These are phyloP conservation scores for Cajanus cajan DNA, from an alignment of 306 rosid genomes.

Conservation along the genomic window DNA sequence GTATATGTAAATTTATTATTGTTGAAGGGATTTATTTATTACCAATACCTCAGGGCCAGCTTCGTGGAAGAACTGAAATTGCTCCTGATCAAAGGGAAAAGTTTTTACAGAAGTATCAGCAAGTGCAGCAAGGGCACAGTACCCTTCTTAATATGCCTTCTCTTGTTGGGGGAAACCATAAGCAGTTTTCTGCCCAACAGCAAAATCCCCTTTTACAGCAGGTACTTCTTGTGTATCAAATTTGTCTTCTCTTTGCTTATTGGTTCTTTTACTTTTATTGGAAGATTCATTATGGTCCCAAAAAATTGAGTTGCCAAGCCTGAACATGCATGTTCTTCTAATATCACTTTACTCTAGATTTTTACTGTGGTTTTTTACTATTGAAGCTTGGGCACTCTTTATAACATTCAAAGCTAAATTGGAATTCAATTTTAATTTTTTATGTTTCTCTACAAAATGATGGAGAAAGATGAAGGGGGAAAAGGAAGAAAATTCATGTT, in stretches of 20 bases:
- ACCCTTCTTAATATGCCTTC: constrained; percentile 78
- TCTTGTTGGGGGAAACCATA: constrained; percentile 77
- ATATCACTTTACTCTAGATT: neutral
- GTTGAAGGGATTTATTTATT: constrained; percentile 29
- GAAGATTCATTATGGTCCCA: constrained; percentile 1
- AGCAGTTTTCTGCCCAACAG: constrained; percentile 81
- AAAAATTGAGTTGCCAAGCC: constrained; percentile 10
- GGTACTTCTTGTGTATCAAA: constrained; percentile 43
- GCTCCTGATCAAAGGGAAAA: constrained; percentile 98
- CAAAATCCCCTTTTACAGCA: constrained; percentile 88
- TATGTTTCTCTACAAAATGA: neutral
- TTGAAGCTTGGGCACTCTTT: neutral
- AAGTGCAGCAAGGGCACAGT: constrained; percentile 87
- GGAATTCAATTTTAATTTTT: neutral
- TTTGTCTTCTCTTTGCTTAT: constrained; percentile 19
- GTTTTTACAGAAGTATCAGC: constrained; percentile 88
- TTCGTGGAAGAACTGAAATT: constrained; percentile 95
- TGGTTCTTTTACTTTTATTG: constrained; percentile 10
- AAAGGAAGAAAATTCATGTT: neutral
- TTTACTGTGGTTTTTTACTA: constrained; percentile 10
- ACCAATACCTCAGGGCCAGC: constrained; percentile 54
- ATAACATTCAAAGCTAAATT: neutral
- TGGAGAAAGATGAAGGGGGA: neutral
- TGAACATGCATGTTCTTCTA: constrained; percentile 1
- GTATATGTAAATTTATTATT: constrained; percentile 1